Base-by-base conservation (phyloP, 192 early-diverging fungal species). In the Anaeromyces robustus region DNA sequence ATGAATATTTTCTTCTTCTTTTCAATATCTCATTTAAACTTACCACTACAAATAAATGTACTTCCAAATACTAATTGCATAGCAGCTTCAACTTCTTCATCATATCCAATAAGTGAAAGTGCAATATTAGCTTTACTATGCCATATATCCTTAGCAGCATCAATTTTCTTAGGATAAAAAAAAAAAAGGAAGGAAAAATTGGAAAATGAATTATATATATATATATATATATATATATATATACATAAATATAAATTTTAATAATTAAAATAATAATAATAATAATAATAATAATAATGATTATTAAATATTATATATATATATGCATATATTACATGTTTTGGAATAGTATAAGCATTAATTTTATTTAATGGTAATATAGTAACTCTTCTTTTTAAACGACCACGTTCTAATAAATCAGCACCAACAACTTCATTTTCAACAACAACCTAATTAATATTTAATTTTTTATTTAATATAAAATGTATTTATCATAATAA, bases 341-440 rank as follows among this genome's bases (percentile, higher is more conserved):
- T 86, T 13, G 88, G 85, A 12, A 89, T 84, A 80, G 81, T 88
- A 34, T 84, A 88, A 2, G 88, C 83, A n/a, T 84, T 82, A 77
- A 99, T 98, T 85, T 96, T 96, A 90, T 98, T 98, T n/a, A 99
- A 86, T 26, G 97, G 98, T 77, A 98, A 96, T 26, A 98, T 89
- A 3, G 96, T 98, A 19, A 94, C 92, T 1, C 96, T 89, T 30
- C 91, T 92, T 30, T 87, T 86, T 14, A 99, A 85, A 79, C 87
- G 87, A 30, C 96, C 96, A 26, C 90, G 87, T 79, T 95, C 87
- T 19, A 98, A 83, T 41, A 99, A 85, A 84, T 95, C 92, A 1
- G 92, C 85, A 14, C 93, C 96, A 2, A 95, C 89, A 4, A 87
- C 86, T 82, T 99, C 97, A 80, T 93, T 90, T 22, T 94, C 91